Base-by-base conservation (phyloP, 768 basidiomycete genomes). In the Phallus indusiatus region DNA sequence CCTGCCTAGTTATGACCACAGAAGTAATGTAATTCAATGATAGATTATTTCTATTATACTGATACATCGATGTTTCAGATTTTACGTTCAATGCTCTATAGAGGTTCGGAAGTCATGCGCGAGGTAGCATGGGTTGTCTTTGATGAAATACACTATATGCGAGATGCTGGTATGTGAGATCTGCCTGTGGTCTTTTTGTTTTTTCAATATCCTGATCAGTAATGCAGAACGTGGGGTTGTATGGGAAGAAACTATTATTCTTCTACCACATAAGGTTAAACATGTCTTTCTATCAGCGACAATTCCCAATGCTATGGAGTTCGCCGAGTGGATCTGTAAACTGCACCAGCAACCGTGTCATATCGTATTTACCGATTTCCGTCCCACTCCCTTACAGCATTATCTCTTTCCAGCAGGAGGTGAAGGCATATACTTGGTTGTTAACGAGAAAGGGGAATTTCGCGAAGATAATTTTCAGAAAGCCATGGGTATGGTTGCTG, bases 101-200 rank as follows among this genome's bases (percentile, higher is more conserved):
- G 96, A 56, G 96, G 96, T 42, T 97, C 94, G 3, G 96, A 99
- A 75, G 88, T 99, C 64, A 94, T 98, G 89, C 90, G 96, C 59
- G 96, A 99, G 76, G 95, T 99, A n/a, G 94, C 94, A 1, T 99
- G 96, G 96, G 95, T 98, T 59, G 84, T 99, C 64, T 99, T 98
- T 71, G 96, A 99, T 69, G 96, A 99, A 74, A 96, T 99, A 62
- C 96, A 99, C 69, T 99, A 98, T 74, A 99, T 98, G 96, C 87
- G 96, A 61, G 96, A 98, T 76, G 93, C 93, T 67, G 76, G 75
- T 76, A 11, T 42, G 68, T 53, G 28, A 1, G 35, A 22, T 57
- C 58, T 16, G 1, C 42, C 8, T 47, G 20, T 50, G 33, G 14
- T 12, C 20, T 47, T 22, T 34, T n/a, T 14, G 20, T 17, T 36